Evolutionary conservation across 768 basidiomycete genomes (phyloP).

Genomic region (Chalciporus piperatus): DNA sequence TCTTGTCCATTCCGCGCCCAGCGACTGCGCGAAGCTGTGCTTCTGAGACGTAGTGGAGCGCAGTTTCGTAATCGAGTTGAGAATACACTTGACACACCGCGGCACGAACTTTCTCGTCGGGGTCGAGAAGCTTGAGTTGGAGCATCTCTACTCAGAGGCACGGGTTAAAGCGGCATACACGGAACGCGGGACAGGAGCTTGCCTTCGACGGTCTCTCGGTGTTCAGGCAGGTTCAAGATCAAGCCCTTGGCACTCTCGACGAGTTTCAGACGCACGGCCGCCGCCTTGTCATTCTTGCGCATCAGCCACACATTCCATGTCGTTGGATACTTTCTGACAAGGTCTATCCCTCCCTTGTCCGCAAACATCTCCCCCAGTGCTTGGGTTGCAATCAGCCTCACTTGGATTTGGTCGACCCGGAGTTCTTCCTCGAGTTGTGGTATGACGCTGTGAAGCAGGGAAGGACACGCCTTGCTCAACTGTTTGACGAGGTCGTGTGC

Average conservation of each 20-base stretch:
- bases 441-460: constrained; percentile 83
- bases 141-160: constrained; percentile 48
- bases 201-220: constrained; percentile 73
- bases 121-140: constrained; percentile 68
- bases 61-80: constrained; percentile 87
- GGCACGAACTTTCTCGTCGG: constrained; percentile 88
- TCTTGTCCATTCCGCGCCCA: constrained; percentile 80
- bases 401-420: constrained; percentile 64
- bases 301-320: constrained; percentile 86
- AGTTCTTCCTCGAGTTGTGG: constrained; percentile 92
- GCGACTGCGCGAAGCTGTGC: constrained; percentile 61
- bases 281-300: constrained; percentile 72
- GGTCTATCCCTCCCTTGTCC: constrained; percentile 67
- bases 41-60: constrained; percentile 73
- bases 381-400: constrained; percentile 80
- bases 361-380: constrained; percentile 90
- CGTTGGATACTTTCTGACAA: constrained; percentile 74
- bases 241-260: constrained; percentile 68
- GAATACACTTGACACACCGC: constrained; percentile 81
- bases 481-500: constrained; percentile 87
- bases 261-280: constrained; percentile 71
- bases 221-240: constrained; percentile 62
- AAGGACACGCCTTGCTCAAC: constrained; percentile 75
- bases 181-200: constrained; percentile 18
- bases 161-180: constrained; percentile 2